phyloP scores from a whole-genome alignment of 371 early-diverging fungal species.

The Mucor mucedo region DNA sequence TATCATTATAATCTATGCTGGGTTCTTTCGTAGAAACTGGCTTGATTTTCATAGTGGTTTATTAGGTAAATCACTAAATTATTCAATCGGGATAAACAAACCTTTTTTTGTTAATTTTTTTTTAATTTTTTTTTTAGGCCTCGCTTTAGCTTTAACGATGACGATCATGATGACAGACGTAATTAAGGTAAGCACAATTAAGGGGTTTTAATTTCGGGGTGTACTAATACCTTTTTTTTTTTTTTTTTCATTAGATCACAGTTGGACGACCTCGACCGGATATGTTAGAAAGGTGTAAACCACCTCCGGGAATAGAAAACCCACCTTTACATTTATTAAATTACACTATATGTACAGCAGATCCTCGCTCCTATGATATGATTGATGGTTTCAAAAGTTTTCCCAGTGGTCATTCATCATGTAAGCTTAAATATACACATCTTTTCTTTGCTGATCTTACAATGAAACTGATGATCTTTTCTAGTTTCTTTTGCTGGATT shows the following conservation, averaged over 20 bases:
- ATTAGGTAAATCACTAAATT: conserved; percentile 42
- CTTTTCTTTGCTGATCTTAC: neutral
- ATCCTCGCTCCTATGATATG: conserved; percentile 55
- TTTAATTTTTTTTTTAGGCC: conserved; percentile 44
- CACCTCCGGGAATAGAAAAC: conserved; percentile 54
- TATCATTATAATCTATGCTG: conserved; percentile 49
- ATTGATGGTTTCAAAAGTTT: conserved; percentile 90
- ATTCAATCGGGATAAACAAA: too few species aligned
- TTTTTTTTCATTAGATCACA: conserved; percentile 52
- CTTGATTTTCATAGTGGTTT: conserved; percentile 73
- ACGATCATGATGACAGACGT: conserved; percentile 75
- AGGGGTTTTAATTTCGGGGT: too few species aligned
- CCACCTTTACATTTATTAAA: conserved; percentile 65
- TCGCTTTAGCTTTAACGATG: conserved; percentile 65
- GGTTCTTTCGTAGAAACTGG: conserved; percentile 46
- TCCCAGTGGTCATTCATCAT: conserved; percentile 94
- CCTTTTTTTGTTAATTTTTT: conserved; percentile 4
- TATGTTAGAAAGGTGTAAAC: conserved; percentile 88
- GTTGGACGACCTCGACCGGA: conserved; percentile 87
- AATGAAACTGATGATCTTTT: conserved; percentile 1
- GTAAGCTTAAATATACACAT: conserved; percentile 22
- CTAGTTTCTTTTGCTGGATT: conserved; percentile 75
- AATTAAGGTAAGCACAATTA: conserved; percentile 35
- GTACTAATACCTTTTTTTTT: neutral
- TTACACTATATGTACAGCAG: conserved; percentile 47